These are phyloP conservation scores for Spinacia oleracea DNA, from an alignment of 179 eudicot species.

Conservation along the genomic window DNA sequence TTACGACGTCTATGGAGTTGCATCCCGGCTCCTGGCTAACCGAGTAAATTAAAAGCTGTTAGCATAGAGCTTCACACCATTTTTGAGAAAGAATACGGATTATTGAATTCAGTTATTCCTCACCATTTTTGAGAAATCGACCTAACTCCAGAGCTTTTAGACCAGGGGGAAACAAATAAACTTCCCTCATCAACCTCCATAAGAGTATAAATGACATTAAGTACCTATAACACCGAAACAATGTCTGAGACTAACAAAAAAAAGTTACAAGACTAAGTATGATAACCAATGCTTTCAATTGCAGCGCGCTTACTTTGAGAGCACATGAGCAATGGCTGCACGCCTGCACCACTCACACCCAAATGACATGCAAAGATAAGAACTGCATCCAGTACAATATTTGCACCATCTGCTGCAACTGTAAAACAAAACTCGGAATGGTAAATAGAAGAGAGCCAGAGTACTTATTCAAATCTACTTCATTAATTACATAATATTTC, in stretches of 20 bases:
- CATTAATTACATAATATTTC: too few relatives aligned
- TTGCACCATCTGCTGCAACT: constrained; percentile 84
- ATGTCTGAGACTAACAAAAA: neutral
- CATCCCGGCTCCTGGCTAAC: too few relatives aligned
- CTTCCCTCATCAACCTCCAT: constrained; percentile 64
- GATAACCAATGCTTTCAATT: neutral
- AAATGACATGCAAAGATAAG: constrained; percentile 67
- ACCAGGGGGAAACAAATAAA: constrained; percentile 71
- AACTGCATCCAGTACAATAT: constrained; percentile 83
- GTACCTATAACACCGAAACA: constrained; percentile 47
- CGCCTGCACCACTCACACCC: constrained; percentile 96
- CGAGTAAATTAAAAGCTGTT: too few relatives aligned
- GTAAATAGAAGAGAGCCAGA: neutral
- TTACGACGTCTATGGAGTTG: too few relatives aligned
- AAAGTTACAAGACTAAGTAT: neutral
- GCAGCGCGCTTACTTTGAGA: constrained; percentile 88
- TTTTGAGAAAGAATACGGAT: neutral
- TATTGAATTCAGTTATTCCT: neutral
- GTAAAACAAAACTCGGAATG: constrained; percentile 2
- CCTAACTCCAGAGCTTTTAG: constrained; percentile 59
- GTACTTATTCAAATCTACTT: neutral
- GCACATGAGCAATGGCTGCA: constrained; percentile 97
- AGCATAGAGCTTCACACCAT: too few relatives aligned
- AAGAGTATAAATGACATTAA: constrained; percentile 70
- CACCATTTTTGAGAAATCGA: constrained; percentile 78